Percentiles rank a stretch among this genome's conserved stretches.
Evolutionary conservation across 257 asterid species (phyloP).

Genomic region (Cynanchum wilfordii): DNA sequence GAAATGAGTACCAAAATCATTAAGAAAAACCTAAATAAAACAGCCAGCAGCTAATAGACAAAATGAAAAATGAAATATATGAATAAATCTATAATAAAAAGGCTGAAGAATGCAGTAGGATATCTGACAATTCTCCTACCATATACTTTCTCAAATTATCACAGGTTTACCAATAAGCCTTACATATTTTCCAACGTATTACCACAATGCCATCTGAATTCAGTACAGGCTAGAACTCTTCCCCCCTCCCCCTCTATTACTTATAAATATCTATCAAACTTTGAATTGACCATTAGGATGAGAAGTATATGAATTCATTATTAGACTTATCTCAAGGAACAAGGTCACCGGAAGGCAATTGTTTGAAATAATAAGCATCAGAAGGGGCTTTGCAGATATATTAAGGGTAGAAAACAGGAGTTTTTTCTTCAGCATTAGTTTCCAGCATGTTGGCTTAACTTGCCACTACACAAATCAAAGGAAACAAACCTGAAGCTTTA

Average conservation of each 20-base stretch:
- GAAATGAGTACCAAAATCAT: slow-evolving; percentile 19
- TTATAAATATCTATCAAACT: background rate
- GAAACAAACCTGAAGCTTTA: background rate
- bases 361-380: background rate
- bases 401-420: background rate
- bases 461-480: background rate
- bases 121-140: background rate
- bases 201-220: background rate
- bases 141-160: background rate
- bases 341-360: background rate
- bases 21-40: slow-evolving; percentile 3
- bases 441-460: background rate
- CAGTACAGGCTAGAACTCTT: background rate
- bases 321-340: background rate
- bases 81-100: background rate
- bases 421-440: background rate
- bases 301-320: background rate
- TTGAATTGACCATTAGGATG: background rate
- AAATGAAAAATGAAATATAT: background rate
- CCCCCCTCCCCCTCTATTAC: background rate
- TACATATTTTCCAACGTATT: background rate
- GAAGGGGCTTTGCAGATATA: background rate
- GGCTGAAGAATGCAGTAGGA: background rate
- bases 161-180: background rate
- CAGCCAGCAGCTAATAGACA: background rate